These are phyloP conservation scores for Narthecium ossifragum DNA, from an alignment of 106 monocot species.

Conservation along the genomic window DNA sequence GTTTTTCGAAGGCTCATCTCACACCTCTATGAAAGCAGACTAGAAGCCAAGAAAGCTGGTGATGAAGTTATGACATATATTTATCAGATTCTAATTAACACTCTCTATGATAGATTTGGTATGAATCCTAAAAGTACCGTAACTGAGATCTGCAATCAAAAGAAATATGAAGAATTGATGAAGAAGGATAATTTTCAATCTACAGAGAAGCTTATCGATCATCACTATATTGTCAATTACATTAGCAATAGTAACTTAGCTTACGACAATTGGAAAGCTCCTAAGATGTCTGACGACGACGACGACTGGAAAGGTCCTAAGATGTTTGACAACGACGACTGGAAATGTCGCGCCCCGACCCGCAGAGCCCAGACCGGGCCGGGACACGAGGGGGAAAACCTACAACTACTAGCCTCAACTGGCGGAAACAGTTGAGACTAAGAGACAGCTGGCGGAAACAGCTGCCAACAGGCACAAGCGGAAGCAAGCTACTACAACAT, in stretches of 20 bases:
- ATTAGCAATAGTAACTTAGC: neutral
- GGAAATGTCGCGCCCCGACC: no score
- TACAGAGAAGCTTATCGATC: constrained; percentile 8
- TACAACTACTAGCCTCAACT: no score
- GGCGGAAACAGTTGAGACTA: no score
- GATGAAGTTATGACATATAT: constrained; percentile 18
- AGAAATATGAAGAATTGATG: constrained; percentile 6
- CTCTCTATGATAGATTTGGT: constrained; percentile 16
- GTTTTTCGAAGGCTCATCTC: constrained; percentile 4
- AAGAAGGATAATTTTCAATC: neutral
- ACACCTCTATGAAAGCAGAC: constrained; percentile 4
- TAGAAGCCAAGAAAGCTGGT: constrained; percentile 7
- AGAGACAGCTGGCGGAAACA: no score
- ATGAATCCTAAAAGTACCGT: constrained; percentile 13
- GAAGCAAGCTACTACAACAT: no score
- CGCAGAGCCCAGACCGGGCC: no score
- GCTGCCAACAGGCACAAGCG: no score
- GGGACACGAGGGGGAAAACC: no score
- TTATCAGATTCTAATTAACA: constrained; percentile 20
- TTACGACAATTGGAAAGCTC: no score
- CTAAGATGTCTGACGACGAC: no score
- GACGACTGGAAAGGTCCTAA: no score
- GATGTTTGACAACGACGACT: no score
- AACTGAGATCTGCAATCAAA: constrained; percentile 7
- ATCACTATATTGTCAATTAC: constrained; percentile 14